Evolutionary conservation across 768 basidiomycete species (phyloP).

Genomic region (Lentinula boryana): DNA sequence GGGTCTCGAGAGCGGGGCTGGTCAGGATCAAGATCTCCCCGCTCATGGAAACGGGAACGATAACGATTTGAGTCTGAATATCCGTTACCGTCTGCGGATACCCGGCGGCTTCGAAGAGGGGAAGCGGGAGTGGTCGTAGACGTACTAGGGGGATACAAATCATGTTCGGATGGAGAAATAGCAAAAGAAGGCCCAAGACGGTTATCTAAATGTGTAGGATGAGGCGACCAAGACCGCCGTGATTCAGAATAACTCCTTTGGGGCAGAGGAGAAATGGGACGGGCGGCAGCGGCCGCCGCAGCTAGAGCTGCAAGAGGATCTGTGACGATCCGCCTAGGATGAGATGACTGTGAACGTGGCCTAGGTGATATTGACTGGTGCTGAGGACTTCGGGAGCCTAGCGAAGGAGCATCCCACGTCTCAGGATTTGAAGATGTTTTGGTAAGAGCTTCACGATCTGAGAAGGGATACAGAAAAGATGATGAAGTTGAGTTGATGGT

Average conservation of each 20-base stretch:
- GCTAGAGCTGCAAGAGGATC: constrained; percentile 1
- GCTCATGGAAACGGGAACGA: not conserved
- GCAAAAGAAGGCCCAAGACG: not conserved
- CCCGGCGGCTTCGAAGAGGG: not conserved
- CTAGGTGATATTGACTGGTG: not conserved
- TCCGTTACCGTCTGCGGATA: not conserved
- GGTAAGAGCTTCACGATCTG: not conserved
- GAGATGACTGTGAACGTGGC: not conserved
- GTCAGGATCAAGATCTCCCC: not conserved
- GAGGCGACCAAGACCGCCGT: not conserved
- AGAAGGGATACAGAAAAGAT: not conserved
- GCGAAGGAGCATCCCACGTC: not conserved
- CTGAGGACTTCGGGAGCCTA: not conserved
- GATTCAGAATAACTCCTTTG: not conserved
- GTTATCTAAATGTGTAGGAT: not conserved
- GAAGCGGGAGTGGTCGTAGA: not conserved
- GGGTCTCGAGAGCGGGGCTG: not conserved
- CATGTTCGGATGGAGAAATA: not conserved
- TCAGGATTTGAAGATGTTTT: not conserved
- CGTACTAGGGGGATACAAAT: not conserved
- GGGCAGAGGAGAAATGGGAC: constrained; percentile 1
- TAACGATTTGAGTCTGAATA: not conserved
- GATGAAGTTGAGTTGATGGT: not conserved
- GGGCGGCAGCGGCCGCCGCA: constrained; percentile 2
- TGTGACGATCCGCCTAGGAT: not conserved